Evolutionary conservation across 2,329 filamentous ascomycete species (phyloP).

Genomic region (Cladophialophora exuberans): DNA sequence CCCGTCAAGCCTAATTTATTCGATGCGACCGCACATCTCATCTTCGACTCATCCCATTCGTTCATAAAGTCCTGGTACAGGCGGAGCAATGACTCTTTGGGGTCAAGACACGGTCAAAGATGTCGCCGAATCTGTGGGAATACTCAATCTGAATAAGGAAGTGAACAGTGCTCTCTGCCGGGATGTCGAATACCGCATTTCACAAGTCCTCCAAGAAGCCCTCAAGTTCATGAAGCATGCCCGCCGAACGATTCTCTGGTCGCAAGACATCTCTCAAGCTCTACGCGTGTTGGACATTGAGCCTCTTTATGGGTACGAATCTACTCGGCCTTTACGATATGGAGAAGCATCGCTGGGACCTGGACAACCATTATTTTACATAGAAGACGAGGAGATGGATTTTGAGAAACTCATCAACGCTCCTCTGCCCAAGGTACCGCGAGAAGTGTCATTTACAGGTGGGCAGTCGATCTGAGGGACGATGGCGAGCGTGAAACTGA

Average conservation of each 20-base stretch:
- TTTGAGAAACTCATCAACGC: slow-evolving; percentile 99
- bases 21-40: too few relatives aligned
- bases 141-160: slow-evolving; percentile 78
- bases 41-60: not conserved
- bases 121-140: slow-evolving; percentile 93
- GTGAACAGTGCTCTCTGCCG: slow-evolving; percentile 84
- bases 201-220: slow-evolving; percentile 90
- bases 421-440: slow-evolving; percentile 88
- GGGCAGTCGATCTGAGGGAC: slow-evolving; percentile 35
- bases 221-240: slow-evolving; percentile 95
- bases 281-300: slow-evolving; percentile 87
- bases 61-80: not conserved
- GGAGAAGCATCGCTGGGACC: slow-evolving; percentile 93
- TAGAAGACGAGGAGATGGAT: slow-evolving; percentile 97
- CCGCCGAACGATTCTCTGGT: slow-evolving; percentile 82
- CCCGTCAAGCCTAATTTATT: too few relatives aligned
- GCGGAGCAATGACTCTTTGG: slow-evolving; percentile 65
- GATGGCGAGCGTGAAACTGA: not conserved
- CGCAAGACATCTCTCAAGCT: slow-evolving; percentile 86
- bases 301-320: slow-evolving; percentile 80
- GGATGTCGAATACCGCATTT: slow-evolving; percentile 93
- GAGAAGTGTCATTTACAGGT: slow-evolving; percentile 92
- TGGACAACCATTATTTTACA: slow-evolving; percentile 92
- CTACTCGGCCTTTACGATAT: slow-evolving; percentile 82
- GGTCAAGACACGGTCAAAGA: slow-evolving; percentile 95